A percentile compares a stretch with the other conserved stretches of the same genome.
Conservation (phyloP, 2,329 filamentous ascomycete genomes). For the Graphilbum sp. region DNA sequence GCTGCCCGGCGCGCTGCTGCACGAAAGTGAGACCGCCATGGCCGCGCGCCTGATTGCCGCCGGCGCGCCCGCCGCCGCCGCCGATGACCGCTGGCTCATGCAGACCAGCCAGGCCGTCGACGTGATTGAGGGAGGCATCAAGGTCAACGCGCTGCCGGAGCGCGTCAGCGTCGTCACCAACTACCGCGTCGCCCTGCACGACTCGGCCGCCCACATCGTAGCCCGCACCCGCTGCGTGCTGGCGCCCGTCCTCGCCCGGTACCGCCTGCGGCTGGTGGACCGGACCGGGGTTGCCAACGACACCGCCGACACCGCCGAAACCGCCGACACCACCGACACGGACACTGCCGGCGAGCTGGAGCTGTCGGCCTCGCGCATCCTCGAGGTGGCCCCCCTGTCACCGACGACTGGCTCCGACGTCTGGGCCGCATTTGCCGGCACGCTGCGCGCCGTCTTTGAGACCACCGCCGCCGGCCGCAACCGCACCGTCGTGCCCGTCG, state of each 20-base stretch:
- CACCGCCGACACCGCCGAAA: constrained; percentile 1
- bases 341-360: constrained; percentile 18
- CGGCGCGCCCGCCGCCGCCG: constrained; percentile 17
- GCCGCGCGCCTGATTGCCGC: constrained; percentile 12
- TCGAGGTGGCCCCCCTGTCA: constrained; percentile 19
- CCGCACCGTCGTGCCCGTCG: constrained; percentile 28
- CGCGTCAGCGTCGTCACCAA: constrained; percentile 38
- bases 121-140: constrained; percentile 43
- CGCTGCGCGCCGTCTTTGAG: constrained; percentile 11
- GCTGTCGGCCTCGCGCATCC: constrained; percentile 16
- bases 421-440: constrained; percentile 12
- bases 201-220: constrained; percentile 31
- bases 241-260: constrained; percentile 29
- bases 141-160: constrained; percentile 52
- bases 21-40: constrained; percentile 13
- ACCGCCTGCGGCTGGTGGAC: constrained; percentile 36
- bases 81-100: constrained; percentile 30
- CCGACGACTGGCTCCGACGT: constrained; percentile 11
- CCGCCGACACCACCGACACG: constrained; percentile 4
- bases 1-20: constrained; percentile 13
- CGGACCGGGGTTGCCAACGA: constrained; percentile 19
- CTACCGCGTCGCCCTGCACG: constrained; percentile 39
- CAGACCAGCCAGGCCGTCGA: constrained; percentile 46
- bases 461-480: neutral
- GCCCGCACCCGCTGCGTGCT: constrained; percentile 32